phyloP scores from a whole-genome alignment of 257 asterid species.

The Orobanche coerulescens region DNA sequence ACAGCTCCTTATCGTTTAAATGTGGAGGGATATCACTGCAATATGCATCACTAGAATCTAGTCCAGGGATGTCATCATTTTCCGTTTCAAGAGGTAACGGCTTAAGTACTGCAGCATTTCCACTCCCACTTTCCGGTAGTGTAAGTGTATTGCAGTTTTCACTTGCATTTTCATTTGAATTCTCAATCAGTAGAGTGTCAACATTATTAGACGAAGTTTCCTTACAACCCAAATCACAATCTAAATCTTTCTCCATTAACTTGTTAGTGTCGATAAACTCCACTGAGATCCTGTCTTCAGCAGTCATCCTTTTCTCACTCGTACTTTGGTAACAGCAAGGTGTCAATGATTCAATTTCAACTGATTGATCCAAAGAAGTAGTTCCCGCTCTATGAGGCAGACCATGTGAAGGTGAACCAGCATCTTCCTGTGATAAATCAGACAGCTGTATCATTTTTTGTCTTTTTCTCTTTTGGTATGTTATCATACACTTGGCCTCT shows the following conservation, averaged over 20 bases:
- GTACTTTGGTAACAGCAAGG: conserved; percentile 1
- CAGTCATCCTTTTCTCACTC: conserved; percentile 24
- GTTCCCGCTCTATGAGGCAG: not conserved
- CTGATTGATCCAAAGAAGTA: conserved; percentile 18
- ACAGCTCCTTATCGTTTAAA: not conserved
- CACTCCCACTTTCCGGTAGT: not conserved
- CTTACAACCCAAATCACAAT: conserved; percentile 20
- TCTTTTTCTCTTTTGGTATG: conserved; percentile 17
- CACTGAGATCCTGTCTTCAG: conserved; percentile 20
- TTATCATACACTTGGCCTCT: not conserved
- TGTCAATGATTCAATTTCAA: conserved; percentile 17
- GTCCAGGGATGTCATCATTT: conserved; percentile 9
- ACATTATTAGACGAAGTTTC: conserved; percentile 4
- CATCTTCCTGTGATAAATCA: conserved; percentile 12
- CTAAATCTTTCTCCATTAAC: conserved; percentile 23
- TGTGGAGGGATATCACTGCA: not conserved
- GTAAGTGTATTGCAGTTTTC: conserved; percentile 3
- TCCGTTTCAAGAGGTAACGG: conserved; percentile 2
- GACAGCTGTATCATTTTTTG: conserved; percentile 11
- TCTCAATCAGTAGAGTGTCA: conserved; percentile 7
- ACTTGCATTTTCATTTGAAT: conserved; percentile 17
- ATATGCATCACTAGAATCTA: conserved; percentile 15
- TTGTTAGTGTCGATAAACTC: conserved; percentile 24
- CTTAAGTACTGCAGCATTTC: not conserved
- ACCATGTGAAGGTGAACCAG: conserved; percentile 9